Base-by-base conservation (phyloP, 1,284 basidiomycete species). In the Trametes sp. region DNA sequence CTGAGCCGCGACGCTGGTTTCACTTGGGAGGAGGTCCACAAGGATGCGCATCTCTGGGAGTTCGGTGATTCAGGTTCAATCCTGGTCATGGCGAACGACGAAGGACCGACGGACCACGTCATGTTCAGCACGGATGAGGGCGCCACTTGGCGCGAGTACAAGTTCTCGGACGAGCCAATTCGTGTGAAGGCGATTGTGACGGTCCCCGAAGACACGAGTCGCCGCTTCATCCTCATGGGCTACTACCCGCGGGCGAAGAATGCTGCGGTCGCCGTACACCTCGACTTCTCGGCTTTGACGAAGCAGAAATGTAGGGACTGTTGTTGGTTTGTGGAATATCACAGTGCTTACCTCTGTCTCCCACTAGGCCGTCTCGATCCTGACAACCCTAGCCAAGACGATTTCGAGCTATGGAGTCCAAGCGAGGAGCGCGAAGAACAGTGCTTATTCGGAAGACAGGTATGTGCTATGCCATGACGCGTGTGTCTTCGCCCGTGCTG, bases 1-100 rank as follows among this genome's bases (percentile, higher is more conserved):
- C 84, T 99, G 42, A 96, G 94, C 49, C 92, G 97, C 2, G 95
- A 99, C 72, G 98, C 90, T 6, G 98, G 97, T 8, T 98, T 98
- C 78, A 95, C 94, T 0, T 99, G 97, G 97, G 89, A 98, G 74
- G 97, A 99, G 78, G 92, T 99, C 2, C 95, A 96, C 81, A 99
- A 99, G 76, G 96, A 98, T 70, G 96, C 98, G 0, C 93, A 98
- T 74, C 84, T 98, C 56, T 99, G 96, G 95, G 96, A 98, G 74
- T 98, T 96, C 72, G 97, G 97, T 38, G 98, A 99, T 78, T 97
- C 95, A 1, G 97, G 98, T 9, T 95, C 95, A 0, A 85, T 99
- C 63, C 83, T 99, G 38, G 81, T 99, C 65, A 90, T 99, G 77
- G 95, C 89, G 58, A 98, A 98, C 75, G 98, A 99, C 76, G 96